Base-by-base conservation (phyloP, 495 filamentous ascomycete genomes). In the Pyronema omphalodes region DNA sequence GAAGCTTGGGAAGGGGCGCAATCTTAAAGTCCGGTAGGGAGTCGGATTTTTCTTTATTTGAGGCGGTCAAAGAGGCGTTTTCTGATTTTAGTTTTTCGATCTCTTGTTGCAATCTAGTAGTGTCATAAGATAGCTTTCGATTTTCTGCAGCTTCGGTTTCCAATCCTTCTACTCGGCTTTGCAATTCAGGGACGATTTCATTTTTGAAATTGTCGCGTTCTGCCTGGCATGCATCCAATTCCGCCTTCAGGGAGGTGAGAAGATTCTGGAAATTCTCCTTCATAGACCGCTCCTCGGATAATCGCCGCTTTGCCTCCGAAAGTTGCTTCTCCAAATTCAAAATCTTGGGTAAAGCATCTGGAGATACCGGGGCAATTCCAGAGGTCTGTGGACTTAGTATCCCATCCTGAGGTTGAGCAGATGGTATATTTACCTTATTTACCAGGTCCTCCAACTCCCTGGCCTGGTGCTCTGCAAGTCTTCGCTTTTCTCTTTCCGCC, bases 261-360 rank as follows among this genome's bases (percentile, higher is more conserved):
- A 96, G 72, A 65, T 94, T 88, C 65, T 94, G 87, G 62, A 94
- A 91, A 59, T 91, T 96, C 65, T 86, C 84, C 64, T 93, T 95
- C 55, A 82, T 78, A 65, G 84, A 79, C 34, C 84, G 75, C 68
- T 98, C 93, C 62, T 95, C 88, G 3, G 75, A 73, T 14, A 96
- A 73, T 61, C 84, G 82, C 55, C 91, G 77, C 47, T 82, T 77
- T 50, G 86, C 73, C 55, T 88, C 84, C 55, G 95, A 86, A 50
- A 94, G 74, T 3, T 77, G 76, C 52, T 62, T 71, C 66, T 96
- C 89, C 11, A 98, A 72, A 62, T 94, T 84, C 58, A 75, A 77
- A 39, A 85, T 64, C 5, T 80, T 73, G 15, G 71, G 77, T 48
- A 66, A 71, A 6, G 68, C 68, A 53, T 75, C 77, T 33, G 65